Evolutionary conservation across 768 basidiomycete genomes (phyloP), one percentile per base, ranked within the genome.

Genomic region (Lyophyllum atratum): DNA sequence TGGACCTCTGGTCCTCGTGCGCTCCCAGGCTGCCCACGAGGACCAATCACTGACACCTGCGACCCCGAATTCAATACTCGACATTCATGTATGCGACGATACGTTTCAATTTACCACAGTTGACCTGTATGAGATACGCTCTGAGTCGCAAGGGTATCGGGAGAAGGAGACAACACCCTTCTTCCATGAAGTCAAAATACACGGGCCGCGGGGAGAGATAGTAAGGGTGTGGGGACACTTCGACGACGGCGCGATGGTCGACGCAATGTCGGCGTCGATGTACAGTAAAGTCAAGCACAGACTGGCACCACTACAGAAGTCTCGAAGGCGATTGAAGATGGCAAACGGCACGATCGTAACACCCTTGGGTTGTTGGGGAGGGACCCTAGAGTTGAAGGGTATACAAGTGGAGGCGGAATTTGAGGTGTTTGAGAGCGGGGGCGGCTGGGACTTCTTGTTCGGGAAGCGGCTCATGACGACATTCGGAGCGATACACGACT

Each of bases 341-440:
- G 70, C 68, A 7, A 64, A 72, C 40, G 65, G 68, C 0, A 17
- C 22, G 22, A 43, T 62, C n/a, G 50, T 59, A 9, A 51, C 50
- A 17, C 59, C 48, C 2, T n/a, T 54, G 21, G 60, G 44, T n/a
- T 22, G 21, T 15, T 62, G 59, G 54, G 46, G 22, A 47, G 58
- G 55, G 2, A 43, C 19, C 3, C 43, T 63, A 15, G 44, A 28
- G 42, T 28, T 59, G 19, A 44, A 29, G 11, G 52, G 51, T 1
- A 21, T 48, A n/a, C 22, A 14, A 19, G 40, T 46, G 26, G 15
- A 22, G 7, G 67, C 60, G 2, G 19, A n/a, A 17, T 65, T 68
- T 21, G 65, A 68, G 49, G 62, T 70, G 5, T 68, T 70, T 49
- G 49, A 67, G 45, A 70, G 72, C 25, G 60, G 66, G 1, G 65